Evolutionary conservation across 1,139 yeast species (phyloP).

Genomic region (Saccharomyces hybrid): DNA sequence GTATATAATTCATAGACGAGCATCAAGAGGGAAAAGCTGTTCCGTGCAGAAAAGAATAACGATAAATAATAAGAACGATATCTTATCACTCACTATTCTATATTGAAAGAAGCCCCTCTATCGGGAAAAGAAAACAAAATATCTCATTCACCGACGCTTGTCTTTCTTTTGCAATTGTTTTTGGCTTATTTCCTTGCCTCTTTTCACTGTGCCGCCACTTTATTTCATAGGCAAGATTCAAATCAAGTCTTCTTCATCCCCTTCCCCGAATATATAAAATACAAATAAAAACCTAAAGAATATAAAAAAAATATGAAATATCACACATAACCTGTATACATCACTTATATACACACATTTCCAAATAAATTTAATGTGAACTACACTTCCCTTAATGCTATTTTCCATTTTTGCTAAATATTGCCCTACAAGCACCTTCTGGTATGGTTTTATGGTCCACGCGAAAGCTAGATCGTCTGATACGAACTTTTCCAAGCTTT

Average conservation of each 20-base stretch:
- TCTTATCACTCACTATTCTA: neutral
- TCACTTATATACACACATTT: neutral
- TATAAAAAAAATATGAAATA: neutral
- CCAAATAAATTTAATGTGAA: neutral
- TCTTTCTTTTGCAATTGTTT: neutral
- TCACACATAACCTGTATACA: neutral
- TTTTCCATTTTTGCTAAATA: neutral
- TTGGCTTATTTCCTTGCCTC: slow-evolving; percentile 1
- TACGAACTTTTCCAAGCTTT: neutral
- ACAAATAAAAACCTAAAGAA: neutral
- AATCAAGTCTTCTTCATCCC: neutral
- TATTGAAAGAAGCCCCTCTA: neutral
- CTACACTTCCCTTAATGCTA: neutral
- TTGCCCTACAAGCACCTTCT: neutral
- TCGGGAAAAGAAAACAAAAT: neutral
- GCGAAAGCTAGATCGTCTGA: neutral
- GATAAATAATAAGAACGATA: neutral
- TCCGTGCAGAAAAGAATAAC: neutral
- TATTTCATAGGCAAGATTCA: neutral
- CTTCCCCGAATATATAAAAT: slow-evolving; percentile 1
- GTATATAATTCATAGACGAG: neutral
- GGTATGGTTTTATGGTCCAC: neutral
- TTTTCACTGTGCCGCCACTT: slow-evolving; percentile 4
- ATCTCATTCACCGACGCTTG: neutral
- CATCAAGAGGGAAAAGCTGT: neutral